These are phyloP conservation scores for Asterochloris erici DNA, from an alignment of 139 green algal species.

Conservation along the genomic window DNA sequence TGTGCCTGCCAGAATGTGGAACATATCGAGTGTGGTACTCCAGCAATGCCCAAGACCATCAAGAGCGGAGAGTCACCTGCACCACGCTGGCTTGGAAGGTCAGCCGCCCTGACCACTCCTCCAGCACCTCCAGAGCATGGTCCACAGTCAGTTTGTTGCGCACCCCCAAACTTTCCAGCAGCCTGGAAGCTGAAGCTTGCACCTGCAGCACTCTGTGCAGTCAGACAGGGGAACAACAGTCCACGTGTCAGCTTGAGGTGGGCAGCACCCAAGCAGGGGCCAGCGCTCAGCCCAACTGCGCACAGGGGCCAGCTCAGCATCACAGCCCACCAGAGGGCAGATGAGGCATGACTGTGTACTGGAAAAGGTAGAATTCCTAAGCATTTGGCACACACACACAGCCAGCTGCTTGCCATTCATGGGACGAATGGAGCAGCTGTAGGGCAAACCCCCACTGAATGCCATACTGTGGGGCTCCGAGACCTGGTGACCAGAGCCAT, in stretches of 20 bases:
- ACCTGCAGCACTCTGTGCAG: too few relatives aligned
- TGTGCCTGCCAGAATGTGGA: too few relatives aligned
- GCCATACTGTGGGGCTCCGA: not conserved
- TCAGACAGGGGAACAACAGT: not conserved
- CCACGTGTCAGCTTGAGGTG: not conserved
- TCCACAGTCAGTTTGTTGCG: too few relatives aligned
- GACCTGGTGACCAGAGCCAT: not conserved
- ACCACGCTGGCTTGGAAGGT: too few relatives aligned
- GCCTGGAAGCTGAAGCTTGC: too few relatives aligned
- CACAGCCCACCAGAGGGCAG: not conserved
- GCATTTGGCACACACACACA: not conserved
- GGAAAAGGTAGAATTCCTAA: not conserved
- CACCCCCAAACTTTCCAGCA: too few relatives aligned
- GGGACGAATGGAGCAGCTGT: not conserved
- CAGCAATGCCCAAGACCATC: too few relatives aligned
- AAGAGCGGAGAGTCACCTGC: too few relatives aligned
- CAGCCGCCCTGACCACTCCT: too few relatives aligned
- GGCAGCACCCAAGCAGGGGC: not conserved
- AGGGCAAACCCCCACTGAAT: not conserved
- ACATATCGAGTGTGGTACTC: too few relatives aligned
- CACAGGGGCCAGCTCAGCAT: not conserved
- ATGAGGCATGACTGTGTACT: not conserved
- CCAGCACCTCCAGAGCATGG: too few relatives aligned
- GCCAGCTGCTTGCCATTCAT: not conserved
- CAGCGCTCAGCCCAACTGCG: not conserved